A percentile compares a stretch with the other conserved stretches of the same genome.
These are phyloP conservation scores for Silene latifolia DNA, from an alignment of 148 eudicot genomes.

Conservation along the genomic window DNA sequence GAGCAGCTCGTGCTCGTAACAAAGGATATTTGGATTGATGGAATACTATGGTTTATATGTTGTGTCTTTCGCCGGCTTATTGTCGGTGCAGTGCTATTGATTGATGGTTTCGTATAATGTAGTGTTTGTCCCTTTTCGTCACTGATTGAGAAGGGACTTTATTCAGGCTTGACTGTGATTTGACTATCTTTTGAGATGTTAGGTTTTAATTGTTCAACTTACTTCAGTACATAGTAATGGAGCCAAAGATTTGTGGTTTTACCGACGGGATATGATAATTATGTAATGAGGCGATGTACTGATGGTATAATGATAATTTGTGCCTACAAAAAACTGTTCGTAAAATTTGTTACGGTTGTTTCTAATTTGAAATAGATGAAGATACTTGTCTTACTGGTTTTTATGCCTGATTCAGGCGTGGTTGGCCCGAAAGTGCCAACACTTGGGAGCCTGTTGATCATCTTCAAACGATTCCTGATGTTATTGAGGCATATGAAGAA, in stretches of 20 bases:
- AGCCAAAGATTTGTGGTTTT: not conserved
- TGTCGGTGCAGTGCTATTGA: not conserved
- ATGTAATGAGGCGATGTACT: not conserved
- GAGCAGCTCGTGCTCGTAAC: not conserved
- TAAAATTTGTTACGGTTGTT: not conserved
- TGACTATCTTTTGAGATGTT: not conserved
- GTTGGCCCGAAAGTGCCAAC: conserved; percentile 92
- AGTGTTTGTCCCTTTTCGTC: not conserved
- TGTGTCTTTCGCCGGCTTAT: not conserved
- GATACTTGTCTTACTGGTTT: conserved; percentile 9
- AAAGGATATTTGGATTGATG: not conserved
- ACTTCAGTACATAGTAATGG: not conserved
- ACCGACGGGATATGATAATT: not conserved
- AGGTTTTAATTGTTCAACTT: too few species aligned
- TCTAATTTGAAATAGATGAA: not conserved
- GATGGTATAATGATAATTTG: not conserved
- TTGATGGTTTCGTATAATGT: not conserved
- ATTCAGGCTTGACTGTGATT: not conserved
- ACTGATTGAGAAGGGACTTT: not conserved
- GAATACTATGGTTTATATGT: not conserved
- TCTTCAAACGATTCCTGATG: conserved; percentile 66
- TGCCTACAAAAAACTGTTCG: not conserved
- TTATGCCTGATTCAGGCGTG: conserved; percentile 67
- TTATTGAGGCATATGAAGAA: conserved; percentile 85
- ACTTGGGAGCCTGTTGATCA: conserved; percentile 97